These are phyloP conservation scores for Capillidium rhysosporum DNA, from an alignment of 371 early-diverging fungal species.

Conservation along the genomic window DNA sequence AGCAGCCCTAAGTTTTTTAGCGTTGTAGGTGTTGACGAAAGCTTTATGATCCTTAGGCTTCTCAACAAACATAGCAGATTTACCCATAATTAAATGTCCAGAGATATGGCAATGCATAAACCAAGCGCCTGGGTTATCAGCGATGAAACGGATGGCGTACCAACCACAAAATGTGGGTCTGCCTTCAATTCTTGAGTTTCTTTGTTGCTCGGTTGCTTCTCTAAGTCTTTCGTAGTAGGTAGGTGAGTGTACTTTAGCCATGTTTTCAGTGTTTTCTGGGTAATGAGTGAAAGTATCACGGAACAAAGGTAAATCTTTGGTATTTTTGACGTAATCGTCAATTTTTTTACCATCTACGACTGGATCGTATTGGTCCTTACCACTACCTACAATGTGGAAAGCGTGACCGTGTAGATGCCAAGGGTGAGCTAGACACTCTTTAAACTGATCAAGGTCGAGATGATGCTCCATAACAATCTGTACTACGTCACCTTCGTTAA, in stretches of 20 bases:
- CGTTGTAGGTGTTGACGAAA: too few relatives aligned
- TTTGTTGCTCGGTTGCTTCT: too few relatives aligned
- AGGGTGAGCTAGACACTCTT: background rate
- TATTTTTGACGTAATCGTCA: background rate
- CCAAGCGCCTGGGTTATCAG: constrained; percentile 30
- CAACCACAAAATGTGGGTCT: background rate
- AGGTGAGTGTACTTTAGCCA: too few relatives aligned
- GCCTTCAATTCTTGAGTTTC: too few relatives aligned
- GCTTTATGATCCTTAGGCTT: background rate
- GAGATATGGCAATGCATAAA: constrained; percentile 27
- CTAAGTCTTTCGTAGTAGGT: too few relatives aligned
- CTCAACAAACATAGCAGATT: constrained; percentile 13
- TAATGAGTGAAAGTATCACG: background rate
- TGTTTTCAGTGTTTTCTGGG: too few relatives aligned
- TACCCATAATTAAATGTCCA: constrained; percentile 22
- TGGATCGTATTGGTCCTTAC: background rate
- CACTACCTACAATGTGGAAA: background rate
- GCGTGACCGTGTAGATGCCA: constrained; percentile 4
- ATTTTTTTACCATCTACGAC: background rate
- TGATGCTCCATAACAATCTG: too few relatives aligned
- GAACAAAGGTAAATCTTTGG: background rate
- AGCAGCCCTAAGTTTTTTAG: too few relatives aligned
- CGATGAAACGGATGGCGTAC: constrained; percentile 2
- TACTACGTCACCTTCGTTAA: too few relatives aligned
- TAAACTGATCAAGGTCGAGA: background rate